A percentile compares a stretch with the other conserved stretches of the same genome.
Conservation (phyloP, 768 basidiomycete genomes). For the Termitomyces sp. region DNA sequence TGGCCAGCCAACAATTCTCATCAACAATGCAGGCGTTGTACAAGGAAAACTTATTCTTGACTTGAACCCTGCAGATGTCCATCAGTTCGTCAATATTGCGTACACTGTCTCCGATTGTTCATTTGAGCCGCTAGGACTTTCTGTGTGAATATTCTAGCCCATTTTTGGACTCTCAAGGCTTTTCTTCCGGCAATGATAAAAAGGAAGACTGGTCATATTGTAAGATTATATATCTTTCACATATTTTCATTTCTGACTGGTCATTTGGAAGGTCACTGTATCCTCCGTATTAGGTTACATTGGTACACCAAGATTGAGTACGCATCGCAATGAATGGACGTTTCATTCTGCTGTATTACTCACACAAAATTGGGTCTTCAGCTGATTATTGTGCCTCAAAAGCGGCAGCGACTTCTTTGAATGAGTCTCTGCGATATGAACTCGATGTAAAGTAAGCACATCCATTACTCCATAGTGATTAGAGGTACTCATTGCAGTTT, state of each 20-base stretch:
- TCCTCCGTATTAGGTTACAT: conserved; percentile 70
- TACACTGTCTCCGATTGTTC: background rate
- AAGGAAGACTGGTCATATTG: conserved; percentile 78
- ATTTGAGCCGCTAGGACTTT: conserved; percentile 59
- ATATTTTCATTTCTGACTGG: conserved; percentile 6
- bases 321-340: conserved; percentile 18
- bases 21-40: conserved; percentile 95
- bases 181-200: conserved; percentile 89
- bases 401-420: conserved; percentile 75
- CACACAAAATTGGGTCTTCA: conserved; percentile 18
- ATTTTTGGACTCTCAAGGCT: conserved; percentile 90
- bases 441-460: conserved; percentile 62
- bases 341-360: background rate
- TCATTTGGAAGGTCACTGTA: conserved; percentile 55
- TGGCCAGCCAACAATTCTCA: conserved; percentile 81
- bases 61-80: conserved; percentile 67
- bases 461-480: background rate
- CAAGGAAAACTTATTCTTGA: conserved; percentile 87
- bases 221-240: conserved; percentile 27
- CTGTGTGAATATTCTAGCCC: conserved; percentile 78
- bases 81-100: conserved; percentile 46
- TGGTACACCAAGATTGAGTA: conserved; percentile 74
- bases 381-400: conserved; percentile 93
- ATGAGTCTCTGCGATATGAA: conserved; percentile 85
- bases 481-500: background rate